These are phyloP conservation scores for Tulasnella sp. DNA, from an alignment of 768 basidiomycete species.

Conservation along the genomic window DNA sequence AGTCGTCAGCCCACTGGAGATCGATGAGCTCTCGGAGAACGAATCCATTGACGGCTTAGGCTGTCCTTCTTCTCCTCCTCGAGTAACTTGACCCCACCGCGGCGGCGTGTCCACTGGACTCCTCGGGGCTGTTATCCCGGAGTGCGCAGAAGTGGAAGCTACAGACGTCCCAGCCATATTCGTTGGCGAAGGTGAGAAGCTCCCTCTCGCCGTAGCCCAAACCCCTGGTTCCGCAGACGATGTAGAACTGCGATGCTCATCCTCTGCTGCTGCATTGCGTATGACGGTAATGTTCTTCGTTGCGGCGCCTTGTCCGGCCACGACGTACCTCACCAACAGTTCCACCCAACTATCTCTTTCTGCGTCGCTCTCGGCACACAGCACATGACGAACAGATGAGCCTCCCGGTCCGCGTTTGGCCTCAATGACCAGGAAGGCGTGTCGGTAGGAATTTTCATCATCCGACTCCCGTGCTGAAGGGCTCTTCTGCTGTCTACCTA, in stretches of 20 bases:
- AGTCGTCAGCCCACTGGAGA: background rate
- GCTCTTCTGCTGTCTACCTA: constrained; percentile 82
- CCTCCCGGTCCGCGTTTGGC: constrained; percentile 62
- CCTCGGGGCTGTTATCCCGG: background rate
- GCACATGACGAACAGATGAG: constrained; percentile 70
- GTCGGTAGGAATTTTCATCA: constrained; percentile 89
- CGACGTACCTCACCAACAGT: constrained; percentile 79
- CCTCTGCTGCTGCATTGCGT: background rate
- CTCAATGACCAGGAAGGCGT: constrained; percentile 96
- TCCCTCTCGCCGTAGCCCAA: no score
- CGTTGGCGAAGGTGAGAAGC: background rate
- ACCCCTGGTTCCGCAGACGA: background rate
- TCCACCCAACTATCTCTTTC: constrained; percentile 95
- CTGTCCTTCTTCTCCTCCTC: constrained; percentile 1
- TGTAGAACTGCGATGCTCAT: constrained; percentile 5
- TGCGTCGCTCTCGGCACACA: constrained; percentile 91
- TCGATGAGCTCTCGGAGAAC: constrained; percentile 6
- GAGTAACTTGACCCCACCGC: background rate
- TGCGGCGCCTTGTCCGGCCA: constrained; percentile 34
- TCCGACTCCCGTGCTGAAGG: constrained; percentile 42
- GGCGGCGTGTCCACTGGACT: background rate
- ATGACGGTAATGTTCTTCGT: background rate
- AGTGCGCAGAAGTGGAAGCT: background rate
- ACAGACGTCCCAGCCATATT: background rate
- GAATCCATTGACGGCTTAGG: constrained; percentile 5